Percentiles rank a stretch among this genome's conserved stretches.
These are phyloP conservation scores for Sporisorium reilianum DNA, from an alignment of 1,284 basidiomycete genomes.

Conservation along the genomic window DNA sequence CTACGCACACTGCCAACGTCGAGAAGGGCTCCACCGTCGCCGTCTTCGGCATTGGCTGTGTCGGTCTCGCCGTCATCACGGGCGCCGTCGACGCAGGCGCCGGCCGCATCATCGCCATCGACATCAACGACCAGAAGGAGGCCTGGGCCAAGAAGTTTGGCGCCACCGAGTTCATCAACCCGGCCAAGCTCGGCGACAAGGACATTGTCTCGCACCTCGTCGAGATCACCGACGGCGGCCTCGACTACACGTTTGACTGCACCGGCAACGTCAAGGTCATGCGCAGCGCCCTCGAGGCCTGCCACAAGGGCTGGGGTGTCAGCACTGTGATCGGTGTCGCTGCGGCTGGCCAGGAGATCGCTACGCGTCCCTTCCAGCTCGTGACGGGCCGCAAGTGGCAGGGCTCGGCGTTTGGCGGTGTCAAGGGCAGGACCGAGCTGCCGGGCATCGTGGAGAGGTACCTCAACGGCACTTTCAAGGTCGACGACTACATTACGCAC, in stretches of 20 bases:
- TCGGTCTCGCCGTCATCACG: constrained; percentile 84
- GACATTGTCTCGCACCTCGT: constrained; percentile 88
- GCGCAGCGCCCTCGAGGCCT: constrained; percentile 93
- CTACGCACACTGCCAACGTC: constrained; percentile 74
- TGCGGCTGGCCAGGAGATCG: constrained; percentile 94
- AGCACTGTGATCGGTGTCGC: constrained; percentile 85
- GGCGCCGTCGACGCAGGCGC: constrained; percentile 84
- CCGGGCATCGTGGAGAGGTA: constrained; percentile 67
- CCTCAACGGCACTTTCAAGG: constrained; percentile 66
- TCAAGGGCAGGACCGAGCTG: constrained; percentile 91
- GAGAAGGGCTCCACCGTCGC: constrained; percentile 81
- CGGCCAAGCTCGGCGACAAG: constrained; percentile 75
- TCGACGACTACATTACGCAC: constrained; percentile 71
- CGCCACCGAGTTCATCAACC: constrained; percentile 96
- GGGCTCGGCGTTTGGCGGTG: constrained; percentile 95
- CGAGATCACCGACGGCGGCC: constrained; percentile 93
- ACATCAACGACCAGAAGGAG: constrained; percentile 86
- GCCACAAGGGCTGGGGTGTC: constrained; percentile 88
- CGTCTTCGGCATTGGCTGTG: constrained; percentile 95
- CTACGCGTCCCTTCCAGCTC: constrained; percentile 84
- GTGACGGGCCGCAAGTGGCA: constrained; percentile 97
- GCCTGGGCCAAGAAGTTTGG: constrained; percentile 91
- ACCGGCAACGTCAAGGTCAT: constrained; percentile 97
- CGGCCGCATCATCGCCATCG: constrained; percentile 89
- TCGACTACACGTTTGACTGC: constrained; percentile 95